Base-by-base conservation (phyloP, 192 early-diverging fungal genomes). In the Backusella parvicylindrica region DNA sequence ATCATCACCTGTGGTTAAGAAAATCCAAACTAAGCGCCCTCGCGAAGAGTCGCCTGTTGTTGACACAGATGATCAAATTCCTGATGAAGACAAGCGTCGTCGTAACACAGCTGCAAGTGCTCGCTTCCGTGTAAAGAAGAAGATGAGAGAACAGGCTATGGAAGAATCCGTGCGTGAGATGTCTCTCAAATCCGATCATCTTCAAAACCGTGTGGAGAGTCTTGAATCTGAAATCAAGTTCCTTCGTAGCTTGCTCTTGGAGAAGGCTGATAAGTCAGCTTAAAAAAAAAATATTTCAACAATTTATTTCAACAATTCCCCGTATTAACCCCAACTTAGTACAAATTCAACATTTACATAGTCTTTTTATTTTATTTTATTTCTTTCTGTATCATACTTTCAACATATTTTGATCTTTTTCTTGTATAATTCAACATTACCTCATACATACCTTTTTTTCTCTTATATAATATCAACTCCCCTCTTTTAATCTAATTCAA, bases 61-160 rank as follows among this genome's bases (percentile, higher is more conserved):
- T 36, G 31, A 31, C 1, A 43, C 68, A 35, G 64, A 80, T 16
- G 7, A 13, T 15, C 53, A 63, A 28, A 79, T 82, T 2, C 88
- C 86, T 18, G 88, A 92, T 70, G 92, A 91, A 65, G 96, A 98
- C 82, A 99, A 99, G 86, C 89, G 97, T 64, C 84, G 90, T 32
- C 91, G 96, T 50, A 99, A 99, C 87, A 99, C 96, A 5, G 96
- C 91, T 21, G 97, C 97, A 16, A 95, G 93, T 15, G 96, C 96
- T 21, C 87, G 97, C 12, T 99, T 99, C 90, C 87, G 97, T 18
- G 87, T 93, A 66, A 96, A 97, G 88, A 99, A 98, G 84, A 98
- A 98, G 88, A 74, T 91, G 81, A 89, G 93, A 41, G 96, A 98
- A 81, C 91, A 95, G 84, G 90, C 88, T 16, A 83, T 99, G 74